A percentile compares a stretch with the other conserved stretches of the same genome.
These are phyloP conservation scores for Galerina marginata DNA, from an alignment of 768 basidiomycete species.

Conservation along the genomic window DNA sequence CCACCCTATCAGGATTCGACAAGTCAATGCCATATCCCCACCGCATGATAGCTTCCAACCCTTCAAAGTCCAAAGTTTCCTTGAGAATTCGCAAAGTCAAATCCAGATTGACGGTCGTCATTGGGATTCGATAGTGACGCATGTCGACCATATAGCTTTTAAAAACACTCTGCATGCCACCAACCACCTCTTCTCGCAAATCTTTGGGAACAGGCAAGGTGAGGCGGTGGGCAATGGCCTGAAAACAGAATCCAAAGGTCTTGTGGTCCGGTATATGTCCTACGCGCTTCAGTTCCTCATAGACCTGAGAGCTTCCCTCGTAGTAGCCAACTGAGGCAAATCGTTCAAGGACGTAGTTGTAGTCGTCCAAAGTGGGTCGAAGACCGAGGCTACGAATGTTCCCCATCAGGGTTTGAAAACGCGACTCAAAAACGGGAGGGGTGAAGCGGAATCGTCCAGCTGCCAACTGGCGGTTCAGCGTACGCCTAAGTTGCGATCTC, in stretches of 20 bases:
- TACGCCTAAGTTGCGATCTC: constrained; percentile 47
- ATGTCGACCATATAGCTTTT: constrained; percentile 63
- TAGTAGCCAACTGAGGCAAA: constrained; percentile 80
- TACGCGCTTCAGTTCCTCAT: constrained; percentile 56
- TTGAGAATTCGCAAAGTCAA: constrained; percentile 71
- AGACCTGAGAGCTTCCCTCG: constrained; percentile 61
- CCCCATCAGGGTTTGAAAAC: constrained; percentile 69
- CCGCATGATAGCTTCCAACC: constrained; percentile 65
- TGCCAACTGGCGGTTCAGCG: constrained; percentile 46
- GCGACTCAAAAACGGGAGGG: constrained; percentile 66
- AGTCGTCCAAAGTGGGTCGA: constrained; percentile 64
- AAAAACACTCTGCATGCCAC: constrained; percentile 53
- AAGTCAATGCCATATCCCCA: constrained; percentile 81
- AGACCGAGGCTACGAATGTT: constrained; percentile 66
- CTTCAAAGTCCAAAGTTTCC: constrained; percentile 59
- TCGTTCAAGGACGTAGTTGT: constrained; percentile 74
- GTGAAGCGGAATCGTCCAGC: constrained; percentile 38
- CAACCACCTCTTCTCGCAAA: constrained; percentile 39
- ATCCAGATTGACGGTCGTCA: constrained; percentile 69
- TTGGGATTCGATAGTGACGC: constrained; percentile 49
- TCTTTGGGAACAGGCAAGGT: constrained; percentile 56
- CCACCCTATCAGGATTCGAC: constrained; percentile 70
- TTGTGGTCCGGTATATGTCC: constrained; percentile 54
- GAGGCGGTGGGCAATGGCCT: constrained; percentile 72
- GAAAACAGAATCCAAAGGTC: constrained; percentile 69